Conservation (phyloP, 2,329 filamentous ascomycete species). For the Fusarium sp. region DNA sequence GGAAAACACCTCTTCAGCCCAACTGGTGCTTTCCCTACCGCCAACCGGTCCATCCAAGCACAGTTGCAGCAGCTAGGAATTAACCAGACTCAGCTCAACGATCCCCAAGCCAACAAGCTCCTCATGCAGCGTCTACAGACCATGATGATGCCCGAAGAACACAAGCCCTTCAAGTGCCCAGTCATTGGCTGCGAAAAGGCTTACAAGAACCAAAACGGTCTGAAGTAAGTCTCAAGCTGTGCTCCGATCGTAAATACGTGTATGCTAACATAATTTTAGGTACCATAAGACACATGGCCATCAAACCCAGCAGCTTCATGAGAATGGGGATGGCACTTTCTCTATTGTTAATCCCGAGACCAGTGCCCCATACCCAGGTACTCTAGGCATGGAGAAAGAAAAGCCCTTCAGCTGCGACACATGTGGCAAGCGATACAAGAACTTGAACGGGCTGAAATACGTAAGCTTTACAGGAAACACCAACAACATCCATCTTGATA, state of each 20-base stretch:
- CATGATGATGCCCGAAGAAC: conserved; percentile 84
- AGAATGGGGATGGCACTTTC: conserved; percentile 96
- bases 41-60: conserved; percentile 74
- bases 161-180: conserved; percentile 97
- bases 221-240: conserved; percentile 77
- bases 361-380: conserved; percentile 92
- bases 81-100: conserved; percentile 80
- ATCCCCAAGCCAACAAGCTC: conserved; percentile 77
- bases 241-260: neutral
- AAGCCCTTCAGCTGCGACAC: conserved; percentile 98
- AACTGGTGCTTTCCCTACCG: conserved; percentile 77
- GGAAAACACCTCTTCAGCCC: conserved; percentile 94
- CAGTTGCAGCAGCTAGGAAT: conserved; percentile 80
- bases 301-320: conserved; percentile 94
- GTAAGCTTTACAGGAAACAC: conserved; percentile 59
- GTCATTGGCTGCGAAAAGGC: conserved; percentile 99
- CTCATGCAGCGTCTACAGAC: conserved; percentile 70
- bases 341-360: conserved; percentile 98
- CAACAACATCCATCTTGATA: neutral
- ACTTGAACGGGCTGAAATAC: conserved; percentile 98
- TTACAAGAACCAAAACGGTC: conserved; percentile 98
- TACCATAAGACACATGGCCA: conserved; percentile 88
- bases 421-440: conserved; percentile 99
- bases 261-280: conserved; percentile 55
- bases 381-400: conserved; percentile 99